A percentile compares a stretch with the other conserved stretches of the same genome.
Evolutionary conservation across 139 green algal genomes (phyloP).

Genomic region (Micractinium sp.): DNA sequence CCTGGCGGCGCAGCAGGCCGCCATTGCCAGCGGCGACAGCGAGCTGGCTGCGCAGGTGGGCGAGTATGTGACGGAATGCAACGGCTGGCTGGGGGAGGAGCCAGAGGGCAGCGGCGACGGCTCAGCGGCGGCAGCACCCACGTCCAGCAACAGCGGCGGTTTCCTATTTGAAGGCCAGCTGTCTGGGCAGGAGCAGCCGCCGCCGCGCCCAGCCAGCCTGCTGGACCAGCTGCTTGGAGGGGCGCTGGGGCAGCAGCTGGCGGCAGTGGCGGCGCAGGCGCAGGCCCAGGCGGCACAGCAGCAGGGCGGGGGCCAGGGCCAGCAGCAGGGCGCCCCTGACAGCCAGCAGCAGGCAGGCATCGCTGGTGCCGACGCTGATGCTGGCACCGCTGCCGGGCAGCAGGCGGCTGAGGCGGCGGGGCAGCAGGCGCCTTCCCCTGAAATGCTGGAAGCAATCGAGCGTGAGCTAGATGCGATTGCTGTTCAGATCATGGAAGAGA

Average conservation of each 20-base stretch:
- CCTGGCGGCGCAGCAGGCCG: not conserved
- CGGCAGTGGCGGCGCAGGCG: not conserved
- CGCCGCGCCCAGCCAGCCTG: not conserved
- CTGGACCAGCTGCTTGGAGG: not conserved
- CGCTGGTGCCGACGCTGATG: not conserved
- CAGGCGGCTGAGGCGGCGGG: not conserved
- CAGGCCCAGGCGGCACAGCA: not conserved
- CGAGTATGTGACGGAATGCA: not conserved
- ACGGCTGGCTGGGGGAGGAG: constrained; percentile 17
- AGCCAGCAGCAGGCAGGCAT: not conserved
- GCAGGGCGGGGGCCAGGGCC: not conserved
- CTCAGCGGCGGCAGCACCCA: not conserved
- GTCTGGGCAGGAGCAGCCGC: not conserved
- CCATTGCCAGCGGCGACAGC: not conserved
- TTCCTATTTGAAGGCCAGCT: constrained; percentile 51
- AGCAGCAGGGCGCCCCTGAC: not conserved
- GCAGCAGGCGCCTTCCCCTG: not conserved
- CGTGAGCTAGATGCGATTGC: constrained; percentile 19
- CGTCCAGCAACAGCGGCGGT: too few relatives aligned
- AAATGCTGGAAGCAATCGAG: constrained; percentile 3
- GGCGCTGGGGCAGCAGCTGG: constrained; percentile 8
- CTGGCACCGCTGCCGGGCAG: not conserved
- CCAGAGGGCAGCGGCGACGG: not conserved
- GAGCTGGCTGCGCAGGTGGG: not conserved
- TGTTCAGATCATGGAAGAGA: constrained; percentile 40